Conservation (phyloP, 495 filamentous ascomycete species). For the Bombardia bombarda region DNA sequence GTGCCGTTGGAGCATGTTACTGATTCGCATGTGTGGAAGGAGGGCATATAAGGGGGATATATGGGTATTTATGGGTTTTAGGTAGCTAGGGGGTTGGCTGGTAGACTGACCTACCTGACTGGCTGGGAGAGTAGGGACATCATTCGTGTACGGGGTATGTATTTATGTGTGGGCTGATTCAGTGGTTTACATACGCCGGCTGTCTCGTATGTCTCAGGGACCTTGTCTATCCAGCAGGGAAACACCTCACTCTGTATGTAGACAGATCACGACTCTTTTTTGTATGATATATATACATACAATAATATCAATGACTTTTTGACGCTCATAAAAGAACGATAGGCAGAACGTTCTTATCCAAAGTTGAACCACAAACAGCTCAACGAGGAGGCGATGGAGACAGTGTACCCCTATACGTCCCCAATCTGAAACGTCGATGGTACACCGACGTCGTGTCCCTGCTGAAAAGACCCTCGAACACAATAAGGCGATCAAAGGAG, state of each 20-base stretch:
- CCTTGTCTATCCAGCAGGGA: not conserved
- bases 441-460: too few species aligned
- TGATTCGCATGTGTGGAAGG: conserved; percentile 33
- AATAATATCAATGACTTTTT: not conserved
- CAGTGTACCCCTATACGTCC: too few species aligned
- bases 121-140: not conserved
- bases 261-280: not conserved
- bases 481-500: too few species aligned
- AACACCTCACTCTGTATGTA: not conserved
- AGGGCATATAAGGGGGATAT: conserved; percentile 2
- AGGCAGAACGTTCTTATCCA: too few species aligned
- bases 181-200: not conserved
- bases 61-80: too few species aligned
- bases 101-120: too few species aligned
- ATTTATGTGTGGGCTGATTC: not conserved
- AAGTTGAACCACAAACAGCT: too few species aligned
- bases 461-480: too few species aligned
- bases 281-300: not conserved
- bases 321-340: too few species aligned
- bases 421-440: too few species aligned
- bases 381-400: too few species aligned
- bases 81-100: too few species aligned
- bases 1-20: conserved; percentile 25
- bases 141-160: not conserved
- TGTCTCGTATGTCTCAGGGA: not conserved